Evolutionary conservation across 2,329 filamentous ascomycete genomes (phyloP).

Genomic region (Capronia coronata): DNA sequence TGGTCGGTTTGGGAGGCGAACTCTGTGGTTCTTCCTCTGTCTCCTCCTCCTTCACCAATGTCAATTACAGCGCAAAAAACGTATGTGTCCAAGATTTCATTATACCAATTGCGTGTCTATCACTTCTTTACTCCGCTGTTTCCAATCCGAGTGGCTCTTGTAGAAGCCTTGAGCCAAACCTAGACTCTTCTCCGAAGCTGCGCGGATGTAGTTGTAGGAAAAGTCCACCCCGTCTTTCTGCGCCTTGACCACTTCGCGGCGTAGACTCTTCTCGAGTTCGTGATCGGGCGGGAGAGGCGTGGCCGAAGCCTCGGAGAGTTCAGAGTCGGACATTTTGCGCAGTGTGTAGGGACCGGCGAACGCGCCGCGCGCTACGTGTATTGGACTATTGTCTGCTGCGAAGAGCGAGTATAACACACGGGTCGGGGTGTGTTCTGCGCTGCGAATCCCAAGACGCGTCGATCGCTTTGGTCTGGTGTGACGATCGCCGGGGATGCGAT

Average conservation of each 20-base stretch:
- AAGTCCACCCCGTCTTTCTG: conserved; percentile 44
- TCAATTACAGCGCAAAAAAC: conserved; percentile 1
- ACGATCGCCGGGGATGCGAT: neutral
- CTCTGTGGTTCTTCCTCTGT: conserved; percentile 30
- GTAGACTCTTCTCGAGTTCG: conserved; percentile 36
- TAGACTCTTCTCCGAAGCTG: conserved; percentile 47
- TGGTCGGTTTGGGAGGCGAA: conserved; percentile 11
- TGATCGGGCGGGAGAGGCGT: conserved; percentile 32
- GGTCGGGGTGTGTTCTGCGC: too few species aligned
- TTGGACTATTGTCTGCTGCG: too few species aligned
- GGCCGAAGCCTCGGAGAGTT: conserved; percentile 28
- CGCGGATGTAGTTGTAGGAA: conserved; percentile 53
- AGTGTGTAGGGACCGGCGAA: neutral
- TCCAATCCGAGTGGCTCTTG: conserved; percentile 51
- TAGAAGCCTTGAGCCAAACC: conserved; percentile 50
- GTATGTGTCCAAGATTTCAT: conserved; percentile 4
- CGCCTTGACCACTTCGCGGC: conserved; percentile 34
- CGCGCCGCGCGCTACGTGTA: too few species aligned
- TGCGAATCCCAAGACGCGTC: too few species aligned
- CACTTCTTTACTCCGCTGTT: conserved; percentile 46
- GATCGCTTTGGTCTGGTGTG: neutral
- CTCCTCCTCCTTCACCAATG: conserved; percentile 31
- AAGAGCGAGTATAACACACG: too few species aligned
- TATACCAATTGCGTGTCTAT: conserved; percentile 50
- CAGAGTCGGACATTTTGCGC: conserved; percentile 31